Percentiles rank a stretch among this genome's conserved stretches.
These are phyloP conservation scores for Trichocomaceae sp. DNA, from an alignment of 2,329 filamentous ascomycete genomes.

Conservation along the genomic window DNA sequence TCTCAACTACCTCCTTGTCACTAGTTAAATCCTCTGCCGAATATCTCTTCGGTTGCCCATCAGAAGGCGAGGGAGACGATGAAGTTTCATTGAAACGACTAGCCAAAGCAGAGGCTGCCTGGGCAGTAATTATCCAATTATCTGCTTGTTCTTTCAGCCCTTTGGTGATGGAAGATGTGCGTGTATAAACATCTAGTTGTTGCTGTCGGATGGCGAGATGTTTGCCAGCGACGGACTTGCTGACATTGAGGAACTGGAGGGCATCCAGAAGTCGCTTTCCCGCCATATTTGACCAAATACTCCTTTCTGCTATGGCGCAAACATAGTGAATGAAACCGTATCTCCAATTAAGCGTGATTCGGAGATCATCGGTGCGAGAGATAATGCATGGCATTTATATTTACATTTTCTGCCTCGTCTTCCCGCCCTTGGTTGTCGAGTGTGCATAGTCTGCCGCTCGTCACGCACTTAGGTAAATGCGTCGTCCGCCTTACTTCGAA, in stretches of 20 bases:
- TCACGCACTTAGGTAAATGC: slow-evolving; percentile 11
- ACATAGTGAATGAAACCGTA: neutral
- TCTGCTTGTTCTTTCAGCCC: slow-evolving; percentile 57
- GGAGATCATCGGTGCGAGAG: neutral
- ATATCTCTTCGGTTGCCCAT: neutral
- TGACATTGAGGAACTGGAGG: slow-evolving; percentile 62
- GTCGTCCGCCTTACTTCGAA: slow-evolving; percentile 6
- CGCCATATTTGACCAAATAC: slow-evolving; percentile 38
- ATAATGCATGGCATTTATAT: neutral
- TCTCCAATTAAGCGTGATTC: neutral
- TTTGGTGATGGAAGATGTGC: slow-evolving; percentile 59
- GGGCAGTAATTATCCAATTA: slow-evolving; percentile 53
- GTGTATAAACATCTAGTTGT: slow-evolving; percentile 57
- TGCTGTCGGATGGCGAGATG: slow-evolving; percentile 54
- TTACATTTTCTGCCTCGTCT: slow-evolving; percentile 13
- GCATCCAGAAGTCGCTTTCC: slow-evolving; percentile 63
- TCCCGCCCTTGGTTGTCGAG: slow-evolving; percentile 2
- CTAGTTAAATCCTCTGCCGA: neutral
- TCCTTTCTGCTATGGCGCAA: neutral
- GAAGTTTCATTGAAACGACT: slow-evolving; percentile 49
- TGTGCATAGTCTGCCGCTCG: neutral
- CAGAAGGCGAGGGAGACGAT: slow-evolving; percentile 28
- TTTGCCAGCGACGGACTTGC: slow-evolving; percentile 59
- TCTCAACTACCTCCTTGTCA: neutral
- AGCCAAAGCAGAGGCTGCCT: slow-evolving; percentile 55